Evolutionary conservation across 2,329 filamentous ascomycete species (phyloP).

Genomic region (Arthrobotrys musiformis): DNA sequence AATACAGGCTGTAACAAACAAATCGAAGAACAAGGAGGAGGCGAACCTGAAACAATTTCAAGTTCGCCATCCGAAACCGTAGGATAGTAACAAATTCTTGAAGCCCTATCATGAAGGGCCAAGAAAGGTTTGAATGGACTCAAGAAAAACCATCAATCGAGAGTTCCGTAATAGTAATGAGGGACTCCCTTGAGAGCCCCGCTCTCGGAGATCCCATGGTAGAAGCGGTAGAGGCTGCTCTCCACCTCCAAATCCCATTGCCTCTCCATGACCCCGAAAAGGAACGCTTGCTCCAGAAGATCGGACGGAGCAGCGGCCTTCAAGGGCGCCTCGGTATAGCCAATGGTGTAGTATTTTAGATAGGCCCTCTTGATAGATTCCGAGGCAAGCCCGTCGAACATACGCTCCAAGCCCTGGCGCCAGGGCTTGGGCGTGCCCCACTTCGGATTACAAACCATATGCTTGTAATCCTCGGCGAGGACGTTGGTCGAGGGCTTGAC

Average conservation of each 20-base stretch:
- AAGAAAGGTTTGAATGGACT: background rate
- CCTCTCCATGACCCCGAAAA: conserved; percentile 28
- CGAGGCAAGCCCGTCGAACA: conserved; percentile 5
- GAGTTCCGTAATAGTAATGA: background rate
- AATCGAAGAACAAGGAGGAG: too few species aligned
- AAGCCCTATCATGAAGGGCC: too few species aligned
- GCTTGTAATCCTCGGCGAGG: background rate
- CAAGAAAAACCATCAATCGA: background rate
- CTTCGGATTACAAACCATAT: background rate
- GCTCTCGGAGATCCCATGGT: conserved; percentile 27
- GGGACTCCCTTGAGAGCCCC: conserved; percentile 10
- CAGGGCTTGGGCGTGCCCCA: conserved; percentile 12
- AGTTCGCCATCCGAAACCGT: too few species aligned
- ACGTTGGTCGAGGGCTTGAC: conserved; percentile 6
- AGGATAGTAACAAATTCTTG: too few species aligned
- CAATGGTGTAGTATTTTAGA: conserved; percentile 16
- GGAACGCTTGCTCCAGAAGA: conserved; percentile 20
- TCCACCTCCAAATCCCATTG: conserved; percentile 33
- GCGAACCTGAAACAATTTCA: too few species aligned
- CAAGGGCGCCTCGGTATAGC: background rate
- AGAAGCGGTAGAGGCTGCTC: background rate
- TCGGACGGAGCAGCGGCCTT: background rate
- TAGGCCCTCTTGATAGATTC: background rate
- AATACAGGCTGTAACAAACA: too few species aligned
- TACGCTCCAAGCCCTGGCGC: conserved; percentile 16